phyloP scores from a whole-genome alignment of 116 monocot species.

The Zostera marina region DNA sequence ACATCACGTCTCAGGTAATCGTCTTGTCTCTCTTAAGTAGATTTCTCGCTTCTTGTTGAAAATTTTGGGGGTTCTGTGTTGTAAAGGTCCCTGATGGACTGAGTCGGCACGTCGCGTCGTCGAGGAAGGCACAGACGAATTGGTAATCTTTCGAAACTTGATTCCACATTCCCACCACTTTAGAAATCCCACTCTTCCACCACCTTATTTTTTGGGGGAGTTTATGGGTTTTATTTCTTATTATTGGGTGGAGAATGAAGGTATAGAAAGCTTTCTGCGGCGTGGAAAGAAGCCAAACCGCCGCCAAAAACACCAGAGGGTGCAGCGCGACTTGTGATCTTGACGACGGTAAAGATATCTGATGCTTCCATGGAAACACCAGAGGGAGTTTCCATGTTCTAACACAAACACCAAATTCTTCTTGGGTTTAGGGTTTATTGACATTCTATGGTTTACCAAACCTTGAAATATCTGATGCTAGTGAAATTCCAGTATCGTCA shows the following conservation, averaged over 20 bases:
- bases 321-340: constrained; percentile 42
- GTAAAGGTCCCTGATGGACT: constrained; percentile 66
- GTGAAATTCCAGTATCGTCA: constrained; percentile 11
- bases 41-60: background rate
- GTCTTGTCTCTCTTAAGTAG: background rate
- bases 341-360: constrained; percentile 55
- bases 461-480: background rate
- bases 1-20: constrained; percentile 60
- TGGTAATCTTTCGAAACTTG: constrained; percentile 37
- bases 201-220: background rate
- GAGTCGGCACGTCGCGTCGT: constrained; percentile 55
- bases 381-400: too few relatives aligned
- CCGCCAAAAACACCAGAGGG: constrained; percentile 63
- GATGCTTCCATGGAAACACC: too few relatives aligned
- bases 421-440: constrained; percentile 57
- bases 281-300: constrained; percentile 67
- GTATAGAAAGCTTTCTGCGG: constrained; percentile 55
- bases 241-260: constrained; percentile 12
- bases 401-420: background rate
- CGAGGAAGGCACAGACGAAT: constrained; percentile 74
- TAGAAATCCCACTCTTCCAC: too few relatives aligned
- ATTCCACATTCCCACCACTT: background rate
- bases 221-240: background rate
- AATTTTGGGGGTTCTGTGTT: background rate
- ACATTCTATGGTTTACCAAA: constrained; percentile 62